Base-by-base conservation (phyloP, 2,329 filamentous ascomycete species). In the Corynespora cassiicola region DNA sequence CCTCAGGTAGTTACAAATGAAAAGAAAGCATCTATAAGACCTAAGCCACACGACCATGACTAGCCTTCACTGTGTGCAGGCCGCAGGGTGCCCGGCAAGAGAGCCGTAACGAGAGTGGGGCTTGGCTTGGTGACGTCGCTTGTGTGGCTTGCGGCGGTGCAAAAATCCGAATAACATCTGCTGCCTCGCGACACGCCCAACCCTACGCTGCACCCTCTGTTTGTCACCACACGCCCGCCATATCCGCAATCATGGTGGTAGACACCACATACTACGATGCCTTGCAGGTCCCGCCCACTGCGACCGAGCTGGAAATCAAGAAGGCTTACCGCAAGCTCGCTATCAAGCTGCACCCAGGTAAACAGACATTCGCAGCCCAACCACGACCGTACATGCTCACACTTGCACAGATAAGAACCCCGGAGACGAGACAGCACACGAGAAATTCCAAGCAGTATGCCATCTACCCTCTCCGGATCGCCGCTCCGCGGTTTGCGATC, bases 321-420 rank as follows among this genome's bases (percentile, higher is more conserved):
- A 96, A 96, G 75, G 91, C 91, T 18, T 96, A 96, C 73, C 84
- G 91, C 66, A 96, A 73, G 56, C 81, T 94, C 55, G 94, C 94
- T 56, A 96, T 97, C 69, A 82, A 91, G 55, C 89, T 95, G 61
- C 92, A 96, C 70, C 90, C 90, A 50, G 88, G 87, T 88, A 74
- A 52, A 74, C 28, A 33, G 27, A 44, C 45, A 73, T 56, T 74
- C 28, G 18, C 26, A 20, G 33, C 39, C 31, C 40, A 24, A 18
- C 11, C 32, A 35, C 24, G 21, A 21, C 16, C n/a, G 3, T 27
- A 22, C 11, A n/a, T 7, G 26, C 50, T 52, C 19, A 54, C 14
- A 36, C 11, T 8, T 25, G 33, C 12, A 39, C 65, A 89, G 94
- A 99, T 76, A 99, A 99, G 78, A 99, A 99, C 72, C 94, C 92